phyloP scores from a whole-genome alignment of 2,329 filamentous ascomycete species.

The Cladosporium cucumerinum region DNA sequence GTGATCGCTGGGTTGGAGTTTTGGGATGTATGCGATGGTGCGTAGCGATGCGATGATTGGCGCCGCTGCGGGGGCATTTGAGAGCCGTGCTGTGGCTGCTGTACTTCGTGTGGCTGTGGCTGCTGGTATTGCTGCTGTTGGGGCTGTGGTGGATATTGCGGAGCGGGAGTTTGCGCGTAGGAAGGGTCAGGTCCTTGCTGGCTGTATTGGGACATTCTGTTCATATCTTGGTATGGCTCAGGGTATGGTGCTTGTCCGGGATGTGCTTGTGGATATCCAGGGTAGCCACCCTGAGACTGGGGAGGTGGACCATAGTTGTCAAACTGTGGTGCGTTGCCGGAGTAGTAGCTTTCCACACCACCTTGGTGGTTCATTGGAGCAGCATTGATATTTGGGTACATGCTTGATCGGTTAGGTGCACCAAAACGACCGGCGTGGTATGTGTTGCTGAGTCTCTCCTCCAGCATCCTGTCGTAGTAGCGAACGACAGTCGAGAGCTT shows the following conservation, averaged over 20 bases:
- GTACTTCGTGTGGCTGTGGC: slow-evolving; percentile 20
- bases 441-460: slow-evolving; percentile 88
- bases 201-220: slow-evolving; percentile 37
- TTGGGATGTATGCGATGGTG: slow-evolving; percentile 33
- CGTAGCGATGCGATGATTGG: slow-evolving; percentile 31
- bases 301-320: slow-evolving; percentile 43
- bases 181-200: slow-evolving; percentile 27
- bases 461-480: slow-evolving; percentile 97
- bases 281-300: slow-evolving; percentile 50
- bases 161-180: slow-evolving; percentile 30
- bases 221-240: slow-evolving; percentile 31
- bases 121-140: slow-evolving; percentile 30
- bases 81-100: slow-evolving; percentile 17
- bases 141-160: slow-evolving; percentile 36
- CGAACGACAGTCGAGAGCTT: slow-evolving; percentile 94
- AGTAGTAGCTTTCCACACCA: slow-evolving; percentile 78
- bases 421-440: slow-evolving; percentile 70
- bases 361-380: slow-evolving; percentile 40
- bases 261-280: slow-evolving; percentile 44
- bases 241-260: slow-evolving; percentile 38
- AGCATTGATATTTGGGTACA: slow-evolving; percentile 69
- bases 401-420: slow-evolving; percentile 47
- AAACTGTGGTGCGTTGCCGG: slow-evolving; percentile 55
- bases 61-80: slow-evolving; percentile 28
- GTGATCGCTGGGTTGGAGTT: slow-evolving; percentile 26